Conservation (phyloP, 208 protist species). For the Leishmania arabica region DNA sequence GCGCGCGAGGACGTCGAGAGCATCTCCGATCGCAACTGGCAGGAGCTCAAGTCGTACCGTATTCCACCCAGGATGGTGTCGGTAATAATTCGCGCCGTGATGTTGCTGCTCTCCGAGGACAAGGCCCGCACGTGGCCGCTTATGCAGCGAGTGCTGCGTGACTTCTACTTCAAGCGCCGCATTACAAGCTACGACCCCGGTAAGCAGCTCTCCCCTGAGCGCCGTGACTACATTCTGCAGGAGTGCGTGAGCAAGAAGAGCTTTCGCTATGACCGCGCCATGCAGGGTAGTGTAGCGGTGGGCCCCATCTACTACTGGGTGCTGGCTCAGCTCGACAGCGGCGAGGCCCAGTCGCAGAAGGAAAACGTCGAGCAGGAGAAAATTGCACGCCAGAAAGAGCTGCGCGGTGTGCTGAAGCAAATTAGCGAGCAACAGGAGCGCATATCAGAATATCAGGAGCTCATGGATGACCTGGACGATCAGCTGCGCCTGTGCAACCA, state of each 20-base stretch:
- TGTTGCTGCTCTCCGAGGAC: constrained; percentile 86
- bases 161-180: constrained; percentile 72
- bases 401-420: constrained; percentile 71
- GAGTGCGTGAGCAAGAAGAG: constrained; percentile 86
- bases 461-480: constrained; percentile 80
- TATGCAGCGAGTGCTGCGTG: constrained; percentile 82
- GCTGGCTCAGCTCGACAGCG: constrained; percentile 80
- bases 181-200: constrained; percentile 73
- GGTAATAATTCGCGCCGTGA: constrained; percentile 82
- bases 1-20: constrained; percentile 75
- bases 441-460: constrained; percentile 73
- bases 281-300: constrained; percentile 75
- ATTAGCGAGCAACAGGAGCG: constrained; percentile 72
- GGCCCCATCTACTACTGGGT: constrained; percentile 92
- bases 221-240: constrained; percentile 82
- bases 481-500: constrained; percentile 64
- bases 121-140: constrained; percentile 73
- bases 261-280: constrained; percentile 81
- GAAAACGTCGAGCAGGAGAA: constrained; percentile 52
- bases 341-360: constrained; percentile 73
- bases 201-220: constrained; percentile 70
- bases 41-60: constrained; percentile 90
- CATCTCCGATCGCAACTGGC: constrained; percentile 81
- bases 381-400: constrained; percentile 53
- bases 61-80: constrained; percentile 80